Evolutionary conservation across 1,139 yeast species (phyloP).

Genomic region (Pichia norvegensis): DNA sequence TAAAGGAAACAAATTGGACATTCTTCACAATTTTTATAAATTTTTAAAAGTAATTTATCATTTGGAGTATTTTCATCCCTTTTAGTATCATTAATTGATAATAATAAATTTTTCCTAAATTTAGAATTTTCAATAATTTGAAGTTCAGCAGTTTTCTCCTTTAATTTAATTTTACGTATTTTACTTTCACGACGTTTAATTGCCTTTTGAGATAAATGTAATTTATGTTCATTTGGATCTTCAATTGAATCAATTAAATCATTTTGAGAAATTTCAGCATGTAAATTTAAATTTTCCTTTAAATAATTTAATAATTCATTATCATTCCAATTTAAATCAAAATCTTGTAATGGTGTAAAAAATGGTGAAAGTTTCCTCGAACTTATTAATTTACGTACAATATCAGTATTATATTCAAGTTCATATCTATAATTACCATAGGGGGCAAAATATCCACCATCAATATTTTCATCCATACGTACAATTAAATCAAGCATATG

Average conservation of each 20-base stretch:
- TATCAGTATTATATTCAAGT: conserved; percentile 63
- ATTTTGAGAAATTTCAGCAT: conserved; percentile 51
- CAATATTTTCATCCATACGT: conserved; percentile 52
- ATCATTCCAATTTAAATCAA: conserved; percentile 66
- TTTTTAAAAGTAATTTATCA: conserved; percentile 35
- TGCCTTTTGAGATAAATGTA: conserved; percentile 44
- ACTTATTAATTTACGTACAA: conserved; percentile 60
- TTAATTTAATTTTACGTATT: conserved; percentile 40
- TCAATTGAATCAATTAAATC: conserved; percentile 50
- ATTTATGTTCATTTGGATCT: conserved; percentile 49
- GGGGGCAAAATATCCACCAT: conserved; percentile 80
- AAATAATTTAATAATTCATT: conserved; percentile 56
- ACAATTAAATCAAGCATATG: conserved; percentile 54
- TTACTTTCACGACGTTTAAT: conserved; percentile 51
- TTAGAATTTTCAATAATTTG: conserved; percentile 49
- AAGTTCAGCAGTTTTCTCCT: conserved; percentile 39
- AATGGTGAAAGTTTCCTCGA: conserved; percentile 79
- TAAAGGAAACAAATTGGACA: conserved; percentile 93
- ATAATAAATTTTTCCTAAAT: conserved; percentile 37
- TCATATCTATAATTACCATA: conserved; percentile 75
- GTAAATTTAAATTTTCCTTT: conserved; percentile 42
- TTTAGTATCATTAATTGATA: conserved; percentile 31
- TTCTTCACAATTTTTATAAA: conserved; percentile 64
- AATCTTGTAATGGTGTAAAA: conserved; percentile 82
- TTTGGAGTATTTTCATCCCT: conserved; percentile 31